A percentile compares a stretch with the other conserved stretches of the same genome.
These are phyloP conservation scores for Candida nitratophila DNA, from an alignment of 805 yeast species.

Conservation along the genomic window DNA sequence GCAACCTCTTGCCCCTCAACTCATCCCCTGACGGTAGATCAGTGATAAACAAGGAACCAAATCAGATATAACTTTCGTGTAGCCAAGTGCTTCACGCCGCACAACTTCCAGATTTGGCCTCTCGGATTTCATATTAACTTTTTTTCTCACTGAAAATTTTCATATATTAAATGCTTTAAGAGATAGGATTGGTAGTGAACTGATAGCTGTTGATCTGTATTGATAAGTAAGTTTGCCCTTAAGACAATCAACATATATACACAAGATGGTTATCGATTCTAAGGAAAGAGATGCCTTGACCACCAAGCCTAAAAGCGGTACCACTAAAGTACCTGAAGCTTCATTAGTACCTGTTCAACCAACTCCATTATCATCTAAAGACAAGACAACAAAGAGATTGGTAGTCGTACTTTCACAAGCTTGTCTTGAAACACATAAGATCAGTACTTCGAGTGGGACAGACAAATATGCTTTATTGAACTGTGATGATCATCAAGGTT, in stretches of 20 bases:
- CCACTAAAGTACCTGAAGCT: constrained; percentile 35
- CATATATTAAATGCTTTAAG: background rate
- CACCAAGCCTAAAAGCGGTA: constrained; percentile 16
- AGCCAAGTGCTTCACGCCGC: constrained; percentile 2
- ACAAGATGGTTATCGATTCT: constrained; percentile 44
- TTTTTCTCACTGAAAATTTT: constrained; percentile 1
- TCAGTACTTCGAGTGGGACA: constrained; percentile 68
- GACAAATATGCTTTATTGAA: constrained; percentile 90
- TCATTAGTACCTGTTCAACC: constrained; percentile 88
- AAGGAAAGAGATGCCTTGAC: constrained; percentile 37
- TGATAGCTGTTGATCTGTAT: too few species aligned
- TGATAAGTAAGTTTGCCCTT: too few species aligned
- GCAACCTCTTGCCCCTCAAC: too few species aligned
- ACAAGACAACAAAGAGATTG: constrained; percentile 78
- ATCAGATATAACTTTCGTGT: background rate
- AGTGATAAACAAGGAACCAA: too few species aligned
- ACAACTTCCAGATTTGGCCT: background rate
- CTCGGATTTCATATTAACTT: too few species aligned
- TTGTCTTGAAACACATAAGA: constrained; percentile 89
- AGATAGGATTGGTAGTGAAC: too few species aligned
- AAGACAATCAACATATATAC: too few species aligned
- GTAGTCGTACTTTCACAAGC: constrained; percentile 96
- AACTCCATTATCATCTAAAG: constrained; percentile 68
- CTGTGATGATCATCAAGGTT: constrained; percentile 98
- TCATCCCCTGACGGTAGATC: too few species aligned